Base-by-base conservation (phyloP, 2,329 filamentous ascomycete genomes). In the Curvularia hawaiiensis region DNA sequence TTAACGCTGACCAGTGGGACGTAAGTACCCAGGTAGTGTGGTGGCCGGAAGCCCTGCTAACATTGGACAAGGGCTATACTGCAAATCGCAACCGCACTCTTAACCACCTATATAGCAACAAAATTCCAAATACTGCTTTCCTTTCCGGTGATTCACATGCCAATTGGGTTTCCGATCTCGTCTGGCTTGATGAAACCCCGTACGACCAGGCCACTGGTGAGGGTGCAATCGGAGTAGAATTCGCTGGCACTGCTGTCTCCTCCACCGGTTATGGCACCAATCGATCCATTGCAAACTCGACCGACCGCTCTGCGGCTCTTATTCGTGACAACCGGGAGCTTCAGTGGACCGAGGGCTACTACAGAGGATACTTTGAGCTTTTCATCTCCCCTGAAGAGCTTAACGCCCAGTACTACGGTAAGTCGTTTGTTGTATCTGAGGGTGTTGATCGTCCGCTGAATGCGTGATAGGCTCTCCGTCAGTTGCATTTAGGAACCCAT, bases 261-360 rank as follows among this genome's bases (percentile, higher is more conserved):
- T 88, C 82, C 11, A 79, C 79, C 3, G 87, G 86, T 8, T 69
- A 65, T 46, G 63, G 63, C 7, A 47, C 58, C n/a, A 60, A 52
- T 3, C 46, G 49, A 18, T 58, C 41, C n/a, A 63, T 64, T 35
- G 62, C 60, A 2, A 65, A 57, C 78, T 83, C 58, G 82, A 83
- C 67, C 82, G 85, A 56, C 80, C 80, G 12, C 78, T 85, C 52
- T 20, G 59, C 59, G 18, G 60, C 63, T 2, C 49, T 70, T 2
- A 63, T 75, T 2, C 68, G 70, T 45, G 76, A 80, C 35, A 90
- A 90, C 69, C 75, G 78, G 1, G 86, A 88, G 71, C 76, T 91
- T 53, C 85, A 89, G 67, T 91, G 88, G 89, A 83, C 86, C 60
- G 88, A 91, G 60, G 77, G 86, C 1, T 91, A 88, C 72, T 91